Percentiles rank a stretch among this genome's conserved stretches.
These are phyloP conservation scores for Eutrema japonicum DNA, from an alignment of 345 rosid genomes.

Conservation along the genomic window DNA sequence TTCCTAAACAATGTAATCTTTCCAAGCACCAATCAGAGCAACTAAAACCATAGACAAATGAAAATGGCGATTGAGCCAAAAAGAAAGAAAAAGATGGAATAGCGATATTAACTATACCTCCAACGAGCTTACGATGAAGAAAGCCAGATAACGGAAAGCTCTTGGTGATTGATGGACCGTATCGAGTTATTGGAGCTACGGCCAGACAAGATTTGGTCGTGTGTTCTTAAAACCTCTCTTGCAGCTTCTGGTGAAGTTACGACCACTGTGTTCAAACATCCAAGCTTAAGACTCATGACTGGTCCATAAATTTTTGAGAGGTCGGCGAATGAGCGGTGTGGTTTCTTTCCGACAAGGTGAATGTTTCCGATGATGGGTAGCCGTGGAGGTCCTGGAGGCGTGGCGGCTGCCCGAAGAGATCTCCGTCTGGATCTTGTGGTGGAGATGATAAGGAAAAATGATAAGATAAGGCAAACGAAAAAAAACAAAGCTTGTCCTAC, in stretches of 20 bases:
- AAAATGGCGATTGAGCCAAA: neutral
- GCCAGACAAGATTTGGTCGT: constrained; percentile 42
- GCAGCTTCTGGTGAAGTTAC: constrained; percentile 40
- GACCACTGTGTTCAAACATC: constrained; percentile 27
- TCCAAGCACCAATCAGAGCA: neutral
- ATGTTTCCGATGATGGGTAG: constrained; percentile 55
- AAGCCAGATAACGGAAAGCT: constrained; percentile 39
- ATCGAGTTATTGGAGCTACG: constrained; percentile 31
- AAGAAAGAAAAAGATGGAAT: too few relatives aligned
- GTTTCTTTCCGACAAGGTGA: constrained; percentile 43
- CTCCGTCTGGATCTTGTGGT: constrained; percentile 15
- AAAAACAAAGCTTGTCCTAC: constrained; percentile 16
- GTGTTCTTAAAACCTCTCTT: constrained; percentile 39
- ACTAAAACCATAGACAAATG: neutral
- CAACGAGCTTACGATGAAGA: constrained; percentile 41
- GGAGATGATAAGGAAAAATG: constrained; percentile 24
- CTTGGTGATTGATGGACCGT: constrained; percentile 30
- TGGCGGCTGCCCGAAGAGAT: neutral
- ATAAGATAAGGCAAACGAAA: constrained; percentile 21
- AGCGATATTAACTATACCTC: constrained; percentile 36
- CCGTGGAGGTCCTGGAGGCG: constrained; percentile 44
- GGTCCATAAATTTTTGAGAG: constrained; percentile 53
- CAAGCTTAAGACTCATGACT: constrained; percentile 48
- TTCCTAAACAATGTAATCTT: neutral
- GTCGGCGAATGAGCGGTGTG: constrained; percentile 45